Evolutionary conservation across 116 monocot genomes (phyloP).

Genomic region (Posidonia oceanica): DNA sequence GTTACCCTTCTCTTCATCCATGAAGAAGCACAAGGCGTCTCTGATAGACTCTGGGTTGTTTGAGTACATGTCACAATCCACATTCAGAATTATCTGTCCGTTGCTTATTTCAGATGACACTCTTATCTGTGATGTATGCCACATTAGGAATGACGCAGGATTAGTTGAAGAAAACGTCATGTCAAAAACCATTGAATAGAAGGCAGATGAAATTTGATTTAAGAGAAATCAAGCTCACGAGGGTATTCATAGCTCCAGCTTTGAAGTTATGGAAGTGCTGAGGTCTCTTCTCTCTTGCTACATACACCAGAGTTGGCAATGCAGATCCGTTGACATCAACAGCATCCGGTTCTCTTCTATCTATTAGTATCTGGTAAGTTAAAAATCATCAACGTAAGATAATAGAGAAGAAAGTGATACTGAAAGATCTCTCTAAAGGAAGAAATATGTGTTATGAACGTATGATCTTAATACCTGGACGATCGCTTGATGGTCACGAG

Average conservation of each 20-base stretch:
- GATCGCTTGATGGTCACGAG: conserved; percentile 46
- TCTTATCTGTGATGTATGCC: conserved; percentile 8
- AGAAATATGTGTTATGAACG: not conserved
- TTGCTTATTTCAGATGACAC: conserved; percentile 39
- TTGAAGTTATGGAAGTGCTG: conserved; percentile 64
- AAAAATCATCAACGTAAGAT: not conserved
- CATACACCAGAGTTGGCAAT: conserved; percentile 62
- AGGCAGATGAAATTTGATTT: not conserved
- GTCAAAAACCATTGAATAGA: not conserved
- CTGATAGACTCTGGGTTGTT: conserved; percentile 26
- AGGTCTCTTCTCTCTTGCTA: conserved; percentile 72
- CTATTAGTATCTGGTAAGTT: conserved; percentile 36
- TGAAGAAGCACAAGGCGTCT: conserved; percentile 48
- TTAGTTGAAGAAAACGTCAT: not conserved
- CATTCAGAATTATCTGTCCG: conserved; percentile 30
- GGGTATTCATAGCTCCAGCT: conserved; percentile 77
- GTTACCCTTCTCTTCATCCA: conserved; percentile 27
- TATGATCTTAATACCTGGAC: conserved; percentile 30
- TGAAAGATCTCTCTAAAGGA: not conserved
- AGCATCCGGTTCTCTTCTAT: conserved; percentile 41
- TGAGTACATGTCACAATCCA: conserved; percentile 52
- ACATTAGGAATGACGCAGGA: not conserved
- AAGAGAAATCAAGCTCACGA: conserved; percentile 26
- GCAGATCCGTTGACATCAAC: too few relatives aligned
- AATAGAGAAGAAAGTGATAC: not conserved